Evolutionary conservation across 163 green algal species (phyloP), one percentile per base, ranked within the genome.

Genomic region (Chloromonas sp.): DNA sequence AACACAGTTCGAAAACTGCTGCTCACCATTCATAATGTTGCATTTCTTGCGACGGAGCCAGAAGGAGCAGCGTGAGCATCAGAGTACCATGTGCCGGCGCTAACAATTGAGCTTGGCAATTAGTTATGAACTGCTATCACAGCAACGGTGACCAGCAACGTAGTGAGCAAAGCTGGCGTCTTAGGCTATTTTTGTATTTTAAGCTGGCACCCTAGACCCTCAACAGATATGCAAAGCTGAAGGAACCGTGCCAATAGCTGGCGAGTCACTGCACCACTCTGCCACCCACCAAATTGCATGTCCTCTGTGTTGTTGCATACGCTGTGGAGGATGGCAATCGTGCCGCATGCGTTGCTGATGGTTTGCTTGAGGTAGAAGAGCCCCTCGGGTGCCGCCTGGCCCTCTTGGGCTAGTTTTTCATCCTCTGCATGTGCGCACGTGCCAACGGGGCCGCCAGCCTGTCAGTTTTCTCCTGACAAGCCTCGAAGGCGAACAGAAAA

Each of bases 341-440:
- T 99, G 74, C 97, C 97, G 90, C 97, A 99, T 3, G 97, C 97
- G 88, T 99, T 99, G 84, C 95, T 92, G 61, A 99, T 96, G 0
- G 95, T 99, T 87, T 99, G 96, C 89, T 96, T 96, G 92, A 98
- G 98, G 90, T 95, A 99, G 84, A 93, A 98, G 1, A 98, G 58
- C 3, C 87, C 61, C 2, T 79, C 14, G 14, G 78, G 3, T 14
- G 82, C 62, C 84, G 87, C 60, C 76, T 79, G 1, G 70, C 61
- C 2, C 58, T 59, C 76, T 58, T 71, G 3, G 58, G 61, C 71
- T 2, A 71, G 58, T 36, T 81, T 83, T 58, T 74, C 85, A 81
- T 92, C 88, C 86, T 92, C 89, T 93, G 91, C 87, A 88, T 36
- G 36, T 36, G 36, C 36, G 36, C 36, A 36, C 36, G 36, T 36